Base-by-base conservation (phyloP, 371 early-diverging fungal genomes). In the Syncephalastrum racemosum region DNA sequence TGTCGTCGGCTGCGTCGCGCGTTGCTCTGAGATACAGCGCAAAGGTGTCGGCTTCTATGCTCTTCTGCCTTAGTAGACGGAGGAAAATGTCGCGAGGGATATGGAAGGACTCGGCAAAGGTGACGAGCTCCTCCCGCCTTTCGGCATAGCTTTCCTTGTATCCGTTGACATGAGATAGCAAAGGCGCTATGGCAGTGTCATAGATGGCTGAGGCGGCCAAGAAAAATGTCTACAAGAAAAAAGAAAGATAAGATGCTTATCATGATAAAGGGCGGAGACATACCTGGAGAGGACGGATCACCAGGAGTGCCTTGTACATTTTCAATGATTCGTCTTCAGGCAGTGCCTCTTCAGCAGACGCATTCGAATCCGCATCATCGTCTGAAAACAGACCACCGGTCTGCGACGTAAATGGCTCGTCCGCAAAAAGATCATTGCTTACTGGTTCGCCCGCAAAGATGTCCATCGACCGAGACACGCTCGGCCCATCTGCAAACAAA, bases 41-140 rank as follows among this genome's bases (percentile, higher is more conserved):
- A 27, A 84, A 73, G 0, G 77, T 74, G 25, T 84, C 85, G 20
- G 72, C 65, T 59, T 84, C 85, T 25, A 84, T 79, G 24, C 82
- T 78, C 51, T 84, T 84, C 62, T 76, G 73, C 62, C 81, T 79
- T 31, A 84, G 53, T 0, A 82, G 50, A 5, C 65, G 56, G 2
- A 63, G 59, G 16, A 74, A 66, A 2, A 64, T 27, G 15, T 43
- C n/a, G 1, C 63, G 51, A 0, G 67, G 61, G 4, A 79, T 70
- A 14, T 67, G 58, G 14, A 71, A 59, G 3, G 70, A 58, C 44
- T 74, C 64, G 4, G 73, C 74, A 16, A 72, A 43, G 3, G 60
- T 55, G 40, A 69, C 31, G 13, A 77, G 31, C 18, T 68, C 62
- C 14, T 77, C 53, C 18, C 68, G 54, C 20, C 62, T 71, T 25